phyloP scores from a whole-genome alignment of 2,329 filamentous ascomycete species.

The Pestalotiopsis sp. region DNA sequence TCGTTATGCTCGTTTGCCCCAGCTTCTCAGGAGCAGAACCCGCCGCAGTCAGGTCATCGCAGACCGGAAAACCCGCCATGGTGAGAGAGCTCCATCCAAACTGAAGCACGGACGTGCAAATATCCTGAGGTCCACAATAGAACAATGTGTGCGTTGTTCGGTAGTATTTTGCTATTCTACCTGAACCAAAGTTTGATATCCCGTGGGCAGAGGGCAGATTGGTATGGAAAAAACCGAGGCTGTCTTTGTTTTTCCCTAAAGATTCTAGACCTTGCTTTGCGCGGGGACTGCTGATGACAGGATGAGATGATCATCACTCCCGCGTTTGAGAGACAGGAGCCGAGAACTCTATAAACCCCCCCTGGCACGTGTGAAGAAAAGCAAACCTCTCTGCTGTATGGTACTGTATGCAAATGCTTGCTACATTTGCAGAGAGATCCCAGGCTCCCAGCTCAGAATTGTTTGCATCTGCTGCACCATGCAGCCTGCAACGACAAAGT shows the following conservation, averaged over 20 bases:
- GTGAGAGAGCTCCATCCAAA: not conserved
- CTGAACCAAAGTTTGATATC: not conserved
- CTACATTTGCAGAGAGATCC: not conserved
- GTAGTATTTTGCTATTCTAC: not conserved
- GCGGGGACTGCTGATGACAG: not conserved
- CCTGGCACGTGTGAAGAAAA: not conserved
- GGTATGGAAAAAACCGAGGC: not conserved
- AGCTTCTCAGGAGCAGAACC: not conserved
- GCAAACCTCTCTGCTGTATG: not conserved
- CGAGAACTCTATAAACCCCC: not conserved
- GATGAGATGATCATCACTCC: conserved; percentile 1
- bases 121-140: not conserved
- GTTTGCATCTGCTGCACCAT: not conserved
- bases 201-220: not conserved
- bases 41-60: not conserved
- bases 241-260: not conserved
- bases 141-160: not conserved
- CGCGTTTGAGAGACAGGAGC: conserved; percentile 1
- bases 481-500: not conserved
- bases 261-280: not conserved
- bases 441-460: not conserved
- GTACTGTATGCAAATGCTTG: not conserved
- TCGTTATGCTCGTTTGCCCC: not conserved
- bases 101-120: not conserved
- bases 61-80: not conserved